A percentile compares a stretch with the other conserved stretches of the same genome.
These are phyloP conservation scores for Alloascoidea hylecoeti DNA, from an alignment of 805 yeast species.

Conservation along the genomic window DNA sequence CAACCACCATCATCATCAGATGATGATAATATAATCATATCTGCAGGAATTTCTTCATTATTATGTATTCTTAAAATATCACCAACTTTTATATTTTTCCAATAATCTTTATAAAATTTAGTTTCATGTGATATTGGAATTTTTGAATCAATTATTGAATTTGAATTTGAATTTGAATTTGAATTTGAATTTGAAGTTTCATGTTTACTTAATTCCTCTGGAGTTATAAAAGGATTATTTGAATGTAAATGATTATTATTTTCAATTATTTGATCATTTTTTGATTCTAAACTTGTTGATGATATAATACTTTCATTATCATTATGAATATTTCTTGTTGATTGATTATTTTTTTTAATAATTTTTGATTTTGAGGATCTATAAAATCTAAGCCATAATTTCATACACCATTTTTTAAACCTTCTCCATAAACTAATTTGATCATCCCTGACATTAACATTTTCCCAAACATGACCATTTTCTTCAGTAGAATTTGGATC, in stretches of 20 bases:
- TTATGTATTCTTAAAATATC: slow-evolving; percentile 39
- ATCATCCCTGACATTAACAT: slow-evolving; percentile 30
- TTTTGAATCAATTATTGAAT: neutral
- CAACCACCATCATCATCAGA: slow-evolving; percentile 39
- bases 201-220: neutral
- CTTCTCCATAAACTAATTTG: slow-evolving; percentile 36
- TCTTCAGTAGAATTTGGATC: no score
- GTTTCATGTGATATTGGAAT: slow-evolving; percentile 4
- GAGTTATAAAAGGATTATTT: slow-evolving; percentile 7
- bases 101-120: slow-evolving; percentile 24
- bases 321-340: neutral
- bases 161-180: slow-evolving; percentile 4
- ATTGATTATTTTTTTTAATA: neutral
- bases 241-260: neutral
- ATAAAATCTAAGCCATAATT: slow-evolving; percentile 10
- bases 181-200: slow-evolving; percentile 13
- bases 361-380: neutral
- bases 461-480: slow-evolving; percentile 29
- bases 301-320: neutral
- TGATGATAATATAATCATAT: slow-evolving; percentile 37
- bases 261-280: neutral
- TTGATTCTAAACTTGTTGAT: neutral
- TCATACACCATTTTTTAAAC: slow-evolving; percentile 33
- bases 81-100: slow-evolving; percentile 51
- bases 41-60: slow-evolving; percentile 52